Evolutionary conservation across 2,329 filamentous ascomycete species (phyloP), one percentile per base, ranked within the genome.

Genomic region (Talaromyces sp.): DNA sequence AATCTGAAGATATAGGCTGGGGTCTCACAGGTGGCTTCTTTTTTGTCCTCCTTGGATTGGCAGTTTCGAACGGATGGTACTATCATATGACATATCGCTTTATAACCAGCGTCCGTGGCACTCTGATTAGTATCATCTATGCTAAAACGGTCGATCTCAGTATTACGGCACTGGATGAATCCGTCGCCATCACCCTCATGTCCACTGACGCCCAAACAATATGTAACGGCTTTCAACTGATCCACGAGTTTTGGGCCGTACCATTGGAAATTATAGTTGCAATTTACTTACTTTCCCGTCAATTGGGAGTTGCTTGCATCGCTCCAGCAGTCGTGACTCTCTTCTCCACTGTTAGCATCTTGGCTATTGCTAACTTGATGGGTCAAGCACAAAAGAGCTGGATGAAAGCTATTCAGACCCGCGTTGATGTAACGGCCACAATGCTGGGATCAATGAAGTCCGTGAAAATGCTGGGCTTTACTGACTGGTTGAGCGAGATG

Each of bases 401-500:
- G 58, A 60, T 60, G 53, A 40, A 60, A 45, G 45, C 39, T 13
- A 57, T 60, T 28, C 58, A 60, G 33, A 57, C 37, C 6, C 45
- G 53, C 19, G 46, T 60, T 40, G 53, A 57, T n/a, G 48, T 57
- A 15, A 82, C 80, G 0, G 71, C 77, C 5, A 73, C 73, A 3
- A 76, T 80, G 62, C 67, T 82, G 0, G 74, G 73, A 5, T 77
- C 75, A 15, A 81, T 83, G 69, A 81, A 80, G 62, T 76, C 75
- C n/a, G 71, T 82, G 53, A 82, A 81, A 61, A 75, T 82, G 56
- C 71, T 77, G 0, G 80, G 80, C 0, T 65, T 82, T 8, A 76
- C 73, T 31, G 67, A 74, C 15, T 72, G 71, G 6, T 62, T 79
- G 5, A 68, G 71, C 57, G 67, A 65, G 8, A 69, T 67, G 10